A percentile compares a stretch with the other conserved stretches of the same genome.
Evolutionary conservation across 1,284 basidiomycete genomes (phyloP).

Genomic region (Rhodotorula sp.): DNA sequence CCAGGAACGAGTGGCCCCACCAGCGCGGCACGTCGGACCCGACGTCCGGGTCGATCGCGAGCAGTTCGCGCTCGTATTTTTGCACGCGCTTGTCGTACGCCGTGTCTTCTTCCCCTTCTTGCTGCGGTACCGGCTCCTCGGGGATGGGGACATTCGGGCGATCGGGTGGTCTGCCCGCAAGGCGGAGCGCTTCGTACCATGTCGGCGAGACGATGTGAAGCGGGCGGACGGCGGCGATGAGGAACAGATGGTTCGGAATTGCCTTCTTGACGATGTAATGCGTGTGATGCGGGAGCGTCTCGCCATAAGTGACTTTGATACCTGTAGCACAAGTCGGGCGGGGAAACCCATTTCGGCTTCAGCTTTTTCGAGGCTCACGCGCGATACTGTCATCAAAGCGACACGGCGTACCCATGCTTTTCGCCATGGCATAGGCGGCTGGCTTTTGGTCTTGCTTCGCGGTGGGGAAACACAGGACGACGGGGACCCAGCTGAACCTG

Average conservation of each 20-base stretch:
- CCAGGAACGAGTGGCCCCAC: constrained; percentile 29
- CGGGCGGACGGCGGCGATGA: constrained; percentile 14
- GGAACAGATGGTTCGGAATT: not conserved
- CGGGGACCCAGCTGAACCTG: constrained; percentile 33
- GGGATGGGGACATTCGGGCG: not conserved
- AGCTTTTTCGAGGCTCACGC: too few relatives aligned
- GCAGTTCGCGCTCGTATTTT: constrained; percentile 14
- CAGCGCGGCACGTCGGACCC: constrained; percentile 16
- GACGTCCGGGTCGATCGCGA: constrained; percentile 16
- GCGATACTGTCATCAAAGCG: too few relatives aligned
- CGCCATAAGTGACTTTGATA: constrained; percentile 27
- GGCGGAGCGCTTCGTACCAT: constrained; percentile 2
- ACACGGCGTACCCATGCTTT: constrained; percentile 16
- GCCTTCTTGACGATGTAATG: constrained; percentile 19
- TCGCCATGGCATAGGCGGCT: not conserved
- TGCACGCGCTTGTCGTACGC: constrained; percentile 9
- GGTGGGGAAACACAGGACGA: constrained; percentile 15
- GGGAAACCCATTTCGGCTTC: too few relatives aligned
- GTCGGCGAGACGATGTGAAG: constrained; percentile 8
- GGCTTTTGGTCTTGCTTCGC: constrained; percentile 4
- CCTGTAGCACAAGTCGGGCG: too few relatives aligned
- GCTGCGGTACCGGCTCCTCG: not conserved
- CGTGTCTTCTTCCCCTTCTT: constrained; percentile 1
- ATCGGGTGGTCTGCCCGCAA: not conserved
- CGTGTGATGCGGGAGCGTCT: constrained; percentile 25